These are phyloP conservation scores for Fusarium solani-melongenae DNA, from an alignment of 2,329 filamentous ascomycete genomes.

Conservation along the genomic window DNA sequence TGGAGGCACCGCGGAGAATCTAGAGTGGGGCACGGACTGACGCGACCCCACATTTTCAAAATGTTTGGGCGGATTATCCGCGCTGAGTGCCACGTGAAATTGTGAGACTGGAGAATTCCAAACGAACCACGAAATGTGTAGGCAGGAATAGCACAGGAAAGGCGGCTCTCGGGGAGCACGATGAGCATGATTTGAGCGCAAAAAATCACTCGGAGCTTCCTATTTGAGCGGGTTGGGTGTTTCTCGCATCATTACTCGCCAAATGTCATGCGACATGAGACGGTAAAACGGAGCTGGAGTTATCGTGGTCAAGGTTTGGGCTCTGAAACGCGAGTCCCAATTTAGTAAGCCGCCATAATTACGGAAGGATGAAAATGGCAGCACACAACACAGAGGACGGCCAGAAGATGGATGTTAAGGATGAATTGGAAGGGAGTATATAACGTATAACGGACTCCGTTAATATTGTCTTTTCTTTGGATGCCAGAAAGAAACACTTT, in stretches of 20 bases:
- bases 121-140: not conserved
- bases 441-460: not conserved
- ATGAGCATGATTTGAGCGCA: not conserved
- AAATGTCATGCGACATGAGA: constrained; percentile 23
- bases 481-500: not conserved
- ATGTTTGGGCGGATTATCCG: constrained; percentile 26
- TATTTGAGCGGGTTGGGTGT: not conserved
- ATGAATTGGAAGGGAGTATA: not conserved
- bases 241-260: constrained; percentile 8
- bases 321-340: constrained; percentile 28
- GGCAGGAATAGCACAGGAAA: not conserved
- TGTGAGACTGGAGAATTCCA: not conserved
- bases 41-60: constrained; percentile 28
- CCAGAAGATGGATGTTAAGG: not conserved
- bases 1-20: constrained; percentile 35
- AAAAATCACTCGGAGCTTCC: not conserved
- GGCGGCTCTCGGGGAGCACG: not conserved
- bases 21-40: constrained; percentile 28
- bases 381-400: not conserved
- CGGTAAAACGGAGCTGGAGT: constrained; percentile 24
- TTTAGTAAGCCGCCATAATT: not conserved
- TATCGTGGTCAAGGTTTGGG: constrained; percentile 8
- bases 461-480: not conserved
- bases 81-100: constrained; percentile 31
- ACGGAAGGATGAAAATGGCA: not conserved